Base-by-base conservation (phyloP, 805 yeast species). In the Nakazawaea wyomingensis region DNA sequence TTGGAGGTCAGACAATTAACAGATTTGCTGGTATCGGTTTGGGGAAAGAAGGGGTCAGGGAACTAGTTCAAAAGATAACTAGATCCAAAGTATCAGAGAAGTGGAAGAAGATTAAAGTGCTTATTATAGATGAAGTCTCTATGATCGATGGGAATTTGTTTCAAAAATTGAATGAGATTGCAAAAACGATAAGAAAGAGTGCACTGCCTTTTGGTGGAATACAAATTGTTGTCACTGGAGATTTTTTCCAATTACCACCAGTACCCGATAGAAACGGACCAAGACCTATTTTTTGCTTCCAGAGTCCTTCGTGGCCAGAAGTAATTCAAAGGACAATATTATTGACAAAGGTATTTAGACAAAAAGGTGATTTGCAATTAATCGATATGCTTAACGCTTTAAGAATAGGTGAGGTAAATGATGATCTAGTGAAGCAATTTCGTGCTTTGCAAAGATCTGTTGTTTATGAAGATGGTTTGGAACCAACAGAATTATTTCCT, bases 211-310 rank as follows among this genome's bases (percentile, higher is more conserved):
- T 93, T 69, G 99, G 99, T 4, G 99, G 99, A 0, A 82, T 93
- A 34, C 99, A 93, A 55, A 52, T 93, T 13, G 77, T 93, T 10
- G 62, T 90, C 28, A 84, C 95, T 4, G 99, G 99, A n/a, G 99
- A 93, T 63, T 90, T 91, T 58, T 90, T 84, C 61, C 99, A 93
- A 64, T 69, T 93, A 34, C 99, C 99, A 1, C 99, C 99, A 0
- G 95, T 93, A 5, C 66, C 72, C 9, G 69, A 69, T 35, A 68
- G 65, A 33, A 62, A 57, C 17, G 61, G 60, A 0, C 54, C 55
- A 20, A 55, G 48, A 32, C 57, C 69, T 1, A 58, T 61, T 19
- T 93, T 83, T 56, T 83, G 96, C 46, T 93, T 93, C 55, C 85
- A 89, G 54, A 72, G 88, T 8, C 57, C 65, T 3, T 63, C 78